Percentiles rank a stretch among this genome's conserved stretches.
phyloP scores from a whole-genome alignment of 2,329 filamentous ascomycete species.

The Curvularia hawaiiensis region DNA sequence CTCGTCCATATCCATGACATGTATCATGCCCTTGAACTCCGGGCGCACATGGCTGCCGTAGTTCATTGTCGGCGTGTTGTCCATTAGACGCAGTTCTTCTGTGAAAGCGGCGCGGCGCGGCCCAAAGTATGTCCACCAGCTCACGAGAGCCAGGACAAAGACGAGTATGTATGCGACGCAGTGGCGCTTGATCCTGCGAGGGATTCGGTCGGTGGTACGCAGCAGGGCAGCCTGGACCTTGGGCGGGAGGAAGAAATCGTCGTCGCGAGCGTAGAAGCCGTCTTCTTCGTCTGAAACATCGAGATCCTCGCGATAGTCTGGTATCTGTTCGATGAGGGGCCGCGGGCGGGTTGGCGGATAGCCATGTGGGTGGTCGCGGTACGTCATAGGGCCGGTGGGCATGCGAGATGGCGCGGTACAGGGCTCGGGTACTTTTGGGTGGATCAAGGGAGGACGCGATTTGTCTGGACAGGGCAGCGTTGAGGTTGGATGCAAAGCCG shows the following conservation, averaged over 20 bases:
- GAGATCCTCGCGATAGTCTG: conserved; percentile 31
- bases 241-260: conserved; percentile 41
- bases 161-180: conserved; percentile 40
- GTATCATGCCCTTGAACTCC: conserved; percentile 56
- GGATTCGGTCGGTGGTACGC: conserved; percentile 35
- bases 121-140: conserved; percentile 46
- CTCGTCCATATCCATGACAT: conserved; percentile 56
- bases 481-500: neutral
- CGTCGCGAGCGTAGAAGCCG: conserved; percentile 43
- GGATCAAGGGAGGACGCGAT: neutral
- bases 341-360: conserved; percentile 22
- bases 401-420: neutral
- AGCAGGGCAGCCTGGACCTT: conserved; percentile 38
- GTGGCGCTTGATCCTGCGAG: conserved; percentile 44
- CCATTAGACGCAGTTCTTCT: conserved; percentile 44
- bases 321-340: conserved; percentile 41
- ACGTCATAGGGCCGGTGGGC: conserved; percentile 26
- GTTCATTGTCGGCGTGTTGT: conserved; percentile 29
- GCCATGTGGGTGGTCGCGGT: conserved; percentile 25
- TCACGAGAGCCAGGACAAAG: conserved; percentile 36
- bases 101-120: conserved; percentile 45
- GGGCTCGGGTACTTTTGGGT: neutral
- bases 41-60: conserved; percentile 57
- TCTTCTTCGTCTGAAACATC: conserved; percentile 50
- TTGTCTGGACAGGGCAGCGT: neutral